A percentile compares a stretch with the other conserved stretches of the same genome.
phyloP scores from a whole-genome alignment of 495 filamentous ascomycete genomes.

The Annulohypoxylon maeteangense region DNA sequence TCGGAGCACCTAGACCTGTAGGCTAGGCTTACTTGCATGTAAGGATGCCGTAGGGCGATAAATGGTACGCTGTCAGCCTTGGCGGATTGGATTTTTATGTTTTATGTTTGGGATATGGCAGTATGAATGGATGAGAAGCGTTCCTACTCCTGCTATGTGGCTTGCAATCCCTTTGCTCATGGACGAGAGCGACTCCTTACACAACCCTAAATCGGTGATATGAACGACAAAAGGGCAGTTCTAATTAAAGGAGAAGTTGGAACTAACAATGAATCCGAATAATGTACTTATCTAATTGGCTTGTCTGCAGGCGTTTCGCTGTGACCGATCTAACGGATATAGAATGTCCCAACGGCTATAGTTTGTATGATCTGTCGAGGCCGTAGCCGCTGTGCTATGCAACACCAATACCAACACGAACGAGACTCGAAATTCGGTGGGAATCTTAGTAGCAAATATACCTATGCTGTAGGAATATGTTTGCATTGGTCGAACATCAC shows the following conservation, averaged over 20 bases:
- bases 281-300: not conserved
- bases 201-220: not conserved
- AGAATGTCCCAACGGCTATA: constrained; percentile 6
- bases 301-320: not conserved
- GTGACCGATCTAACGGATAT: not conserved
- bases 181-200: not conserved
- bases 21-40: not conserved
- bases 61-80: not conserved
- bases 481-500: not conserved
- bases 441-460: constrained; percentile 8
- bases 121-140: not conserved
- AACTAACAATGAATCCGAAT: not conserved
- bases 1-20: too few species aligned
- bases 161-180: not conserved
- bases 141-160: not conserved
- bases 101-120: not conserved
- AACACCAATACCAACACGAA: not conserved
- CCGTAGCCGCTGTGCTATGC: not conserved
- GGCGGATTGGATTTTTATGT: not conserved
- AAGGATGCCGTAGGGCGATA: not conserved
- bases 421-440: constrained; percentile 1
- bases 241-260: not conserved
- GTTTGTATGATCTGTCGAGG: not conserved
- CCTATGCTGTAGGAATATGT: not conserved
- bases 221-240: not conserved